phyloP scores from a whole-genome alignment of 1,284 basidiomycete species.

The Trametes hirsuta region DNA sequence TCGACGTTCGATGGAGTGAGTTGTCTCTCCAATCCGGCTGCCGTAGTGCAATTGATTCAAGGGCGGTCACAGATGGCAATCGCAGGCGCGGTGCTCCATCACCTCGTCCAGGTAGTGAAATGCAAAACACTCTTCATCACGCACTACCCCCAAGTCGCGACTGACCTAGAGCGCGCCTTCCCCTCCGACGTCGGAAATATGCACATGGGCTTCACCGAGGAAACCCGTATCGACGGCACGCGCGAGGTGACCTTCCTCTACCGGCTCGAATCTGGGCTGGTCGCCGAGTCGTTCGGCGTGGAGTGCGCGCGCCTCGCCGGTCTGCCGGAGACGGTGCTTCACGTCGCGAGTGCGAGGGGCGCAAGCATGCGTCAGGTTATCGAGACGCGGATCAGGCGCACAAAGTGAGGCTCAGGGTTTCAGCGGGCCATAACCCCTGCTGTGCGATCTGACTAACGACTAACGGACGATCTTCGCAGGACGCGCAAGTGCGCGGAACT shows the following conservation, averaged over 20 bases:
- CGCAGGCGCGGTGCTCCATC: constrained; percentile 77
- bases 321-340: constrained; percentile 69
- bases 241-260: constrained; percentile 88
- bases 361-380: constrained; percentile 58
- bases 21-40: constrained; percentile 5
- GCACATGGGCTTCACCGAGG: constrained; percentile 85
- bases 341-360: constrained; percentile 59
- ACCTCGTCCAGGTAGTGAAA: constrained; percentile 63
- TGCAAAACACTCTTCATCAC: constrained; percentile 94
- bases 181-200: constrained; percentile 69
- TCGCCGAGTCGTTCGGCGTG: constrained; percentile 85
- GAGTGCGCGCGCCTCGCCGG: constrained; percentile 90
- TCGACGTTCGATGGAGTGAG: constrained; percentile 84
- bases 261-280: constrained; percentile 70
- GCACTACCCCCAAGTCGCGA: constrained; percentile 82
- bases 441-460: background rate
- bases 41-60: background rate
- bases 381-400: constrained; percentile 51
- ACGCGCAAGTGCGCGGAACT: constrained; percentile 26
- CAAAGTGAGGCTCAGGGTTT: constrained; percentile 43
- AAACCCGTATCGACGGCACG: constrained; percentile 67
- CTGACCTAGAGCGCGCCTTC: constrained; percentile 56
- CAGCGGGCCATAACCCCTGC: background rate
- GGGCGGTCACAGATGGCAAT: constrained; percentile 70
- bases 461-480: constrained; percentile 13